A percentile compares a stretch with the other conserved stretches of the same genome.
Evolutionary conservation across 805 yeast genomes (phyloP).

Genomic region (Starmerella apis): DNA sequence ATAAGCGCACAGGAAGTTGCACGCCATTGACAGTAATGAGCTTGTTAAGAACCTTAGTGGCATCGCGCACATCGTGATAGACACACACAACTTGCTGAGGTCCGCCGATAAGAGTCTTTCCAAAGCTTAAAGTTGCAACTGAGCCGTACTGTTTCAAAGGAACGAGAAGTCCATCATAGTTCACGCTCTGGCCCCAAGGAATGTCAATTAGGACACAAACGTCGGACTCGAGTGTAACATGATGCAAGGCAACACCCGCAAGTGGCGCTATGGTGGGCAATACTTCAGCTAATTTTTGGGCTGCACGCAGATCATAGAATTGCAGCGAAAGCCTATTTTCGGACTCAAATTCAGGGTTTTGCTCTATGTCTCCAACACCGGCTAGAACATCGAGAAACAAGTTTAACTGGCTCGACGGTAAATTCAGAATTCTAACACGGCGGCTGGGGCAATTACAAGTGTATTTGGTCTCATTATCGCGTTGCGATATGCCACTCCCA

Average conservation of each 20-base stretch:
- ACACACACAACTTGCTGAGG: conserved; percentile 1
- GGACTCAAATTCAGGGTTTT: neutral
- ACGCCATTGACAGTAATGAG: neutral
- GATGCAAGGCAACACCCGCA: neutral
- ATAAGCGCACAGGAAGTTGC: neutral
- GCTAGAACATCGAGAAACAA: neutral
- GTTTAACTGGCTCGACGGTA: neutral
- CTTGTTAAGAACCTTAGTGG: neutral
- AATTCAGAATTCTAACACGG: neutral
- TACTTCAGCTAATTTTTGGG: neutral
- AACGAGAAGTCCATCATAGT: neutral
- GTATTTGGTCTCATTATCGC: neutral
- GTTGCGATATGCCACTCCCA: neutral
- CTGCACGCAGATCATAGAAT: neutral
- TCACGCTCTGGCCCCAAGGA: conserved; percentile 7
- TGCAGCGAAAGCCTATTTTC: neutral
- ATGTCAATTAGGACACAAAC: conserved; percentile 5
- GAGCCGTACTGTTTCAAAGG: conserved; percentile 4
- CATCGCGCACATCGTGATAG: conserved; percentile 4
- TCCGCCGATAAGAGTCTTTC: neutral
- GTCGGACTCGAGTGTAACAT: neutral
- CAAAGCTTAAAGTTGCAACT: neutral
- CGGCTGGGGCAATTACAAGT: conserved; percentile 7
- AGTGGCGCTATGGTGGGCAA: neutral
- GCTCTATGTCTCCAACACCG: conserved; percentile 7